Evolutionary conservation across 306 rosid genomes (phyloP).

Genomic region (Fagus sylvatica): DNA sequence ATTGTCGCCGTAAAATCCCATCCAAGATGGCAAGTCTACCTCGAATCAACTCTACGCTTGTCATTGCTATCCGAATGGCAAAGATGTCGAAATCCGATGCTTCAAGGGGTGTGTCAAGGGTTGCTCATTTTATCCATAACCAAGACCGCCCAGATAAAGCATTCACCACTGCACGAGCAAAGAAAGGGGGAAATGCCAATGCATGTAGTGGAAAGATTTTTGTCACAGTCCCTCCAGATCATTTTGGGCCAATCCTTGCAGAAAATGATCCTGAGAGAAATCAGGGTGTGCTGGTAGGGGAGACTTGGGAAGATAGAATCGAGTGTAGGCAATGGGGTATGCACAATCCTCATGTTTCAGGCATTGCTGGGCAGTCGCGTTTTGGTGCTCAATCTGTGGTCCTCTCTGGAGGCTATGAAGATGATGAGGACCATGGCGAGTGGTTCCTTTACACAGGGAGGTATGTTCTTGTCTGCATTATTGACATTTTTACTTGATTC

Average conservation of each 20-base stretch:
- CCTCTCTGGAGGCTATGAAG: slow-evolving; percentile 67
- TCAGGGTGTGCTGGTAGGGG: slow-evolving; percentile 64
- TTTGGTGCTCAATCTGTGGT: slow-evolving; percentile 74
- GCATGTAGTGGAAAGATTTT: slow-evolving; percentile 66
- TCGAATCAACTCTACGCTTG: slow-evolving; percentile 66
- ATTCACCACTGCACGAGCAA: slow-evolving; percentile 54
- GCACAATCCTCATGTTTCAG: slow-evolving; percentile 71
- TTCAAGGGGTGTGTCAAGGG: slow-evolving; percentile 26
- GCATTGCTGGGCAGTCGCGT: slow-evolving; percentile 75
- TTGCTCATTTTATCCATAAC: slow-evolving; percentile 40
- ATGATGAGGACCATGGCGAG: slow-evolving; percentile 86
- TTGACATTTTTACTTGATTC: neutral
- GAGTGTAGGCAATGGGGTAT: slow-evolving; percentile 82
- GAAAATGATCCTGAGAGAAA: slow-evolving; percentile 57
- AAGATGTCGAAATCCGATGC: slow-evolving; percentile 31
- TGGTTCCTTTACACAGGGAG: slow-evolving; percentile 92
- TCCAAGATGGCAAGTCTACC: slow-evolving; percentile 60
- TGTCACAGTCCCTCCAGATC: slow-evolving; percentile 55
- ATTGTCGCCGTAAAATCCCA: slow-evolving; percentile 58
- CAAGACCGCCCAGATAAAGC: slow-evolving; percentile 64
- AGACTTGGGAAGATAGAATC: slow-evolving; percentile 55
- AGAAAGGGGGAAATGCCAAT: slow-evolving; percentile 50
- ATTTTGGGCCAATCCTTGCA: slow-evolving; percentile 62
- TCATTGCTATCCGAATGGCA: slow-evolving; percentile 60
- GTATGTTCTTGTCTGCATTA: slow-evolving; percentile 21